Evolutionary conservation across 208 protist genomes (phyloP), one percentile per base, ranked within the genome.

Genomic region (Acanthamoeba lenticulata): DNA sequence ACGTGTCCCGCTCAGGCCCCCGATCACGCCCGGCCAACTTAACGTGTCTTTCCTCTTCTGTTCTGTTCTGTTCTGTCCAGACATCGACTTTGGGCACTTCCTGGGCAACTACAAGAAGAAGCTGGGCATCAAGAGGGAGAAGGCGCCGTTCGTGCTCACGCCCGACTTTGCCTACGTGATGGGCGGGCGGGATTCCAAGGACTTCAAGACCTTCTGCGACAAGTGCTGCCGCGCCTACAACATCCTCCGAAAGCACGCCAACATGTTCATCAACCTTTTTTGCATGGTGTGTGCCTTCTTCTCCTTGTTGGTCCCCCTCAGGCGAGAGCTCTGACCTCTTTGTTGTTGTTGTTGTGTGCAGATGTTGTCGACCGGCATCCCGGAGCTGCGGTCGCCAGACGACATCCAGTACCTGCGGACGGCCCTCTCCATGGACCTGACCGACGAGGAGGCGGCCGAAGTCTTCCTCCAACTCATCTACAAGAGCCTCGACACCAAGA

Each of bases 71-170:
- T 81, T 38, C 52, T 6, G 11, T 6, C 9, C 42, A 92, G 62
- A 98, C 85, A 98, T 98, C 90, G 98, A 98, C 72, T 98, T 98
- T 97, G 98, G 98, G 44, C 98, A 98, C 94, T 98, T 98, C 81
- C 79, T 98, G 32, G 98, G 98, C 27, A 98, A 98, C 94, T 97
- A 96, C 94, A 98, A 95, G 72, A 95, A 62, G 89, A 89, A 81
- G 45, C 29, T 55, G n/a, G 77, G 69, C 15, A 45, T 90, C 81
- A 94, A 94, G 77, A 15, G 92, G 19, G 98, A 98, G 74, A 85
- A 79, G n/a, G 97, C 97, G 24, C 97, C 97, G 11, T 98, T 98
- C 85, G 94, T 98, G 69, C 97, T 98, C 27, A 98, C 96, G 3
- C 96, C 94, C 36, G 96, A 96, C 13, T 97, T 98, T 57, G 95